Evolutionary conservation across 2,329 filamentous ascomycete genomes (phyloP).

Genomic region (Cryphonectria japonica): DNA sequence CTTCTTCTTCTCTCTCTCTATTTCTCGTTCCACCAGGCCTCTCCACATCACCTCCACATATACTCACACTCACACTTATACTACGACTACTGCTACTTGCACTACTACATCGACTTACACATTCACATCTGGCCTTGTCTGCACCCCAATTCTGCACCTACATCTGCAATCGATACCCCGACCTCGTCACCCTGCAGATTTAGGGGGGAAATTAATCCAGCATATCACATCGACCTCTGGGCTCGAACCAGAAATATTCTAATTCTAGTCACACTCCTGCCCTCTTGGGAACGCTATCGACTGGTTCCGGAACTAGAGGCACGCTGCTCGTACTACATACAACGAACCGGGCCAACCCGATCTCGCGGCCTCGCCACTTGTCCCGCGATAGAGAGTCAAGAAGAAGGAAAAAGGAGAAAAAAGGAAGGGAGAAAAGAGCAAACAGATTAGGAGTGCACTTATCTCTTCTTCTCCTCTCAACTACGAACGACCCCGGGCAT

Average conservation of each 20-base stretch:
- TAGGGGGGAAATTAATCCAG: neutral
- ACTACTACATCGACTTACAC: conserved; percentile 1
- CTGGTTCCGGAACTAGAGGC: neutral
- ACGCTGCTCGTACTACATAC: neutral
- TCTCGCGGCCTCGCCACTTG: neutral
- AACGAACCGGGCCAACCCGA: neutral
- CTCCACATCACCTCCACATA: conserved; percentile 6
- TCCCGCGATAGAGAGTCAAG: neutral
- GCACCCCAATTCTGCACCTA: conserved; percentile 16
- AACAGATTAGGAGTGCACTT: neutral
- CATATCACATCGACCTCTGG: neutral
- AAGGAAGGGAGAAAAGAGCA: neutral
- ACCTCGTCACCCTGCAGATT: conserved; percentile 17
- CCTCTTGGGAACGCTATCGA: conserved; percentile 7
- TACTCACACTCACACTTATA: neutral
- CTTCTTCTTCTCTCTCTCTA: neutral
- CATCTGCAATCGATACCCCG: conserved; percentile 20
- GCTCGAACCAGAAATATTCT: neutral
- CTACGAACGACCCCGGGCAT: neutral
- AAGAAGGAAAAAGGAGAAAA: no score
- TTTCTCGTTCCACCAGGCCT: neutral
- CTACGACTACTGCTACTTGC: neutral
- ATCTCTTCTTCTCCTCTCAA: neutral
- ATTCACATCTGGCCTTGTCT: conserved; percentile 12
- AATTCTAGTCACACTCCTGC: conserved; percentile 6